phyloP scores from a whole-genome alignment of 2,329 filamentous ascomycete species.

The Pseudocercospora musae region DNA sequence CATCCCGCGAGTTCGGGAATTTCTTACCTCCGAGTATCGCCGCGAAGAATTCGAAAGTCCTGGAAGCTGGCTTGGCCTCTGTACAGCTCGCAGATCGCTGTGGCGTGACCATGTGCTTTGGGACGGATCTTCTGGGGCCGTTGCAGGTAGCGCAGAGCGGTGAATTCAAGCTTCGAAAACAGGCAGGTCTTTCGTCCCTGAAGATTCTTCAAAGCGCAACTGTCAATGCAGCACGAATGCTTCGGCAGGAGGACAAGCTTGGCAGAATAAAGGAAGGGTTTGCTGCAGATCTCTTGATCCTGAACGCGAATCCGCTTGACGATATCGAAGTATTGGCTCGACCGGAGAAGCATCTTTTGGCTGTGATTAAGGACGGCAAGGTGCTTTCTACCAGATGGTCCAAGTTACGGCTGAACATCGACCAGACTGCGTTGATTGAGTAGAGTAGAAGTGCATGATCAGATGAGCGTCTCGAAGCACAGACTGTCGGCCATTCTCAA shows the following conservation, averaged over 20 bases:
- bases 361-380: slow-evolving; percentile 55
- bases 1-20: slow-evolving; percentile 41
- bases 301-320: slow-evolving; percentile 54
- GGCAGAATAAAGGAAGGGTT: slow-evolving; percentile 53
- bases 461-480: background rate
- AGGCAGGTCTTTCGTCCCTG: slow-evolving; percentile 42
- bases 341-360: slow-evolving; percentile 48
- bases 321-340: slow-evolving; percentile 52
- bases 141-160: slow-evolving; percentile 48
- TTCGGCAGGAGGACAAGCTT: slow-evolving; percentile 46
- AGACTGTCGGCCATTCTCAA: slow-evolving; percentile 4
- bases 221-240: slow-evolving; percentile 51
- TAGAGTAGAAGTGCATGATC: slow-evolving; percentile 11
- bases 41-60: slow-evolving; percentile 52
- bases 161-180: slow-evolving; percentile 48
- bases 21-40: slow-evolving; percentile 46
- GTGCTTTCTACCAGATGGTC: slow-evolving; percentile 40
- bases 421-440: slow-evolving; percentile 17
- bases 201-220: slow-evolving; percentile 53
- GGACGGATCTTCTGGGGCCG: slow-evolving; percentile 54
- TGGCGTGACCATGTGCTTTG: slow-evolving; percentile 56
- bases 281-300: slow-evolving; percentile 52
- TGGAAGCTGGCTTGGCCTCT: slow-evolving; percentile 46
- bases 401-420: slow-evolving; percentile 26
- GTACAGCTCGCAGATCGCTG: slow-evolving; percentile 51